These are phyloP conservation scores for Rhododendron vialii DNA, from an alignment of 148 eudicot genomes.

Conservation along the genomic window DNA sequence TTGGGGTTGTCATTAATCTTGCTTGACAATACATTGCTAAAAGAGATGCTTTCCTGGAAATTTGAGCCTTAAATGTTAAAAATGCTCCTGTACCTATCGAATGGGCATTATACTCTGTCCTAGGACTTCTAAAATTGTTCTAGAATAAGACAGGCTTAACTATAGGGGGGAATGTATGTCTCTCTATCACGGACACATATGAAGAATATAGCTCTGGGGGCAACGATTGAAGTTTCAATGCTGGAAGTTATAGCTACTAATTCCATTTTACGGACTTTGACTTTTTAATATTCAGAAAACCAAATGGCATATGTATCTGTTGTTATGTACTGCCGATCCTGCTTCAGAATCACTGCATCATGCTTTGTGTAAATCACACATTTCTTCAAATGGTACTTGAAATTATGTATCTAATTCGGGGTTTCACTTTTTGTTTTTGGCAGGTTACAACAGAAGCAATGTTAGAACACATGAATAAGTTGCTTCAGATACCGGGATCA, in stretches of 20 bases:
- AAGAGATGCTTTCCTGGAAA: background rate
- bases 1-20: constrained; percentile 6
- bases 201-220: background rate
- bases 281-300: background rate
- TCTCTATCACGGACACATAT: background rate
- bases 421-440: constrained; percentile 8
- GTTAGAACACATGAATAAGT: constrained; percentile 64
- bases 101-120: background rate
- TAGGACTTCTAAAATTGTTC: background rate
- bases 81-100: background rate
- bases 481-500: constrained; percentile 81
- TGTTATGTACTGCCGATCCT: background rate
- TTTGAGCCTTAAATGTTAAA: background rate
- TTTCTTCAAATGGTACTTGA: background rate
- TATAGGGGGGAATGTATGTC: background rate
- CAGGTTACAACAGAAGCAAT: constrained; percentile 88
- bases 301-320: background rate
- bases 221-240: background rate
- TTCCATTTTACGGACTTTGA: background rate
- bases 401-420: constrained; percentile 32
- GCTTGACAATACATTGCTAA: background rate
- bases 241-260: background rate
- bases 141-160: background rate
- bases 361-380: background rate
- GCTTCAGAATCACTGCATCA: background rate